Evolutionary conservation across 768 basidiomycete species (phyloP).

Genomic region (Macrolepiota albuminosa): DNA sequence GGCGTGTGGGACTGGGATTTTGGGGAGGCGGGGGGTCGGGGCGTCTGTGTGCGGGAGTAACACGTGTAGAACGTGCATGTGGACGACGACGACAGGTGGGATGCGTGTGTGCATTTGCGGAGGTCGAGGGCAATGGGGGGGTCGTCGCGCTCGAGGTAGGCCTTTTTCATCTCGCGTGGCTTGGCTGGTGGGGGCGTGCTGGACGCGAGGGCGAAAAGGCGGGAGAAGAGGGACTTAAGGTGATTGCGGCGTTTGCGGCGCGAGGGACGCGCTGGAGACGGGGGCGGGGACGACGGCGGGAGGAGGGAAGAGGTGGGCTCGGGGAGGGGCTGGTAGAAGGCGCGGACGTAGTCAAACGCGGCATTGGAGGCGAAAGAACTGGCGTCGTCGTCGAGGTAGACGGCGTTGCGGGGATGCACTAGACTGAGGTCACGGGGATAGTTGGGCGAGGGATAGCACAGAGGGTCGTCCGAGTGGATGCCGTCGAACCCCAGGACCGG

Average conservation of each 20-base stretch:
- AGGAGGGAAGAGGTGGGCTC: conserved; percentile 9
- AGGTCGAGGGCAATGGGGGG: conserved; percentile 1
- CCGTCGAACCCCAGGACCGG: conserved; percentile 19
- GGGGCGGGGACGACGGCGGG: background rate
- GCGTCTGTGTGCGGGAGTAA: background rate
- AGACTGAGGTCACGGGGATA: conserved; percentile 7
- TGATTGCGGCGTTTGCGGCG: conserved; percentile 12
- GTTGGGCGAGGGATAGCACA: conserved; percentile 13
- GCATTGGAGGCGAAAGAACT: conserved; percentile 6
- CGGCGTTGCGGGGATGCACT: conserved; percentile 22
- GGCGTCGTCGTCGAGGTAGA: conserved; percentile 31
- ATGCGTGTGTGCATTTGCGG: background rate
- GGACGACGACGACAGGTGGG: background rate
- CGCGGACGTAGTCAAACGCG: background rate
- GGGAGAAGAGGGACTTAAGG: conserved; percentile 8
- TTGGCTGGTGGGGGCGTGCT: background rate
- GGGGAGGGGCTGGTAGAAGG: background rate
- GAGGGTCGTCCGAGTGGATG: conserved; percentile 11
- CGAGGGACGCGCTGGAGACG: background rate
- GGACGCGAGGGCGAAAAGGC: background rate
- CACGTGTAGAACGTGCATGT: background rate
- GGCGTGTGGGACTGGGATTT: background rate
- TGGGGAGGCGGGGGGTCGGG: background rate
- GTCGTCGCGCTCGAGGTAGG: conserved; percentile 8
- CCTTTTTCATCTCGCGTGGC: conserved; percentile 7